Evolutionary conservation across 2,329 filamentous ascomycete genomes (phyloP).

Genomic region (Penicillium paneum): DNA sequence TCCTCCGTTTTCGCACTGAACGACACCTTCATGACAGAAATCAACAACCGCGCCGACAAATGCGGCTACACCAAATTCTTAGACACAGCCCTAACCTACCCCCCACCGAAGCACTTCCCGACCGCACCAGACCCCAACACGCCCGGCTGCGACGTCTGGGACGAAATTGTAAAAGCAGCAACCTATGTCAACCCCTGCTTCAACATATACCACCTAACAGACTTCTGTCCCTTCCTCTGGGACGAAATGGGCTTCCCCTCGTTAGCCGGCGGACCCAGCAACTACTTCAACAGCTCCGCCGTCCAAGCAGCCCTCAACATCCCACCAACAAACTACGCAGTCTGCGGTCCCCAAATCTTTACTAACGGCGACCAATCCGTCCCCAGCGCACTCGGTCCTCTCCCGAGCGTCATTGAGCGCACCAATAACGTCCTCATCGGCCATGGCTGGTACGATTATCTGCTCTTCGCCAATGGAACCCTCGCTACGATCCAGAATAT

Average conservation of each 20-base stretch:
- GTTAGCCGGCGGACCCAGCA: slow-evolving; percentile 55
- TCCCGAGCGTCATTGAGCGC: slow-evolving; percentile 69
- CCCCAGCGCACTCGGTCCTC: slow-evolving; percentile 34
- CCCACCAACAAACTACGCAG: slow-evolving; percentile 43
- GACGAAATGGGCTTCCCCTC: slow-evolving; percentile 69
- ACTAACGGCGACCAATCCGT: slow-evolving; percentile 49
- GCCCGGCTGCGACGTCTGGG: slow-evolving; percentile 56
- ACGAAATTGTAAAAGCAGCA: slow-evolving; percentile 54
- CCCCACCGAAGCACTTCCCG: slow-evolving; percentile 61
- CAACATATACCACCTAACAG: slow-evolving; percentile 69
- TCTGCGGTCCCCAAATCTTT: slow-evolving; percentile 40
- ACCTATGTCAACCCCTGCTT: slow-evolving; percentile 69
- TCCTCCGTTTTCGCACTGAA: slow-evolving; percentile 44
- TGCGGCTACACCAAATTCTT: slow-evolving; percentile 47
- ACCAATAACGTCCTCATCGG: slow-evolving; percentile 71
- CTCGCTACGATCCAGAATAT: slow-evolving; percentile 75
- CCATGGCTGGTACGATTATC: slow-evolving; percentile 68
- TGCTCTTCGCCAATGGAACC: slow-evolving; percentile 66
- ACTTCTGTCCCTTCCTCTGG: slow-evolving; percentile 67
- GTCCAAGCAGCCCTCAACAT: slow-evolving; percentile 67
- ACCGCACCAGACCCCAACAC: slow-evolving; percentile 43
- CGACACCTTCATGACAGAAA: slow-evolving; percentile 36
- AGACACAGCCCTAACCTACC: slow-evolving; percentile 57
- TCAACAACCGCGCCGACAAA: slow-evolving; percentile 39
- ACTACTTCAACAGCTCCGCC: slow-evolving; percentile 69